Percentiles rank a stretch among this genome's conserved stretches.
Conservation (phyloP, 2,329 filamentous ascomycete genomes). For the Pochonia chlamydosporia region DNA sequence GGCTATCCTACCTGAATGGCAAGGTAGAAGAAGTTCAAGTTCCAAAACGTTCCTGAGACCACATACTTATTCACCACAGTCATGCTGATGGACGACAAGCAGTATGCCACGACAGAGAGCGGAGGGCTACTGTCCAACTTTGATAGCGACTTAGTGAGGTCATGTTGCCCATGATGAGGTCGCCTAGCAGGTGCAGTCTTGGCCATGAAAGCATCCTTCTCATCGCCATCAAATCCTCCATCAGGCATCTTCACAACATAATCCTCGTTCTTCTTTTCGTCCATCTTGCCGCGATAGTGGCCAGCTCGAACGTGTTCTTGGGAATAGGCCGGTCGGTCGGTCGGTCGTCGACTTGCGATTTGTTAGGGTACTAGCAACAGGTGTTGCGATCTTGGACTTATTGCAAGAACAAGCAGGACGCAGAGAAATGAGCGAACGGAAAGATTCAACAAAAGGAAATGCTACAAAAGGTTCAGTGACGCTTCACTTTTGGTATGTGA, state of each 20-base stretch:
- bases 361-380: no score
- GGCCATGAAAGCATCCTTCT: constrained; percentile 47
- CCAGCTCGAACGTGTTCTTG: no score
- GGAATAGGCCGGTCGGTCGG: no score
- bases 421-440: no score
- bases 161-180: constrained; percentile 3
- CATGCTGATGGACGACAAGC: constrained; percentile 95
- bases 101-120: constrained; percentile 83
- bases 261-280: constrained; percentile 86
- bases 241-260: constrained; percentile 67
- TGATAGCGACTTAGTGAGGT: constrained; percentile 22
- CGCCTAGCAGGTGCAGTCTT: constrained; percentile 13
- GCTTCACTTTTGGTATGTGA: no score
- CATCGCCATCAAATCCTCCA: constrained; percentile 39
- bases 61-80: constrained; percentile 99
- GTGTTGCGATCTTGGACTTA: no score
- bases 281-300: no score
- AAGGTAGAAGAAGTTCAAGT: constrained; percentile 93
- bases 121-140: constrained; percentile 68
- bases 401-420: no score
- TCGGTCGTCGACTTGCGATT: no score
- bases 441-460: no score
- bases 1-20: constrained; percentile 70
- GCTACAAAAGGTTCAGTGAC: no score
- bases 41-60: constrained; percentile 84